Evolutionary conservation across 2,329 filamentous ascomycete species (phyloP).

Genomic region (Bipolaris oryzae): DNA sequence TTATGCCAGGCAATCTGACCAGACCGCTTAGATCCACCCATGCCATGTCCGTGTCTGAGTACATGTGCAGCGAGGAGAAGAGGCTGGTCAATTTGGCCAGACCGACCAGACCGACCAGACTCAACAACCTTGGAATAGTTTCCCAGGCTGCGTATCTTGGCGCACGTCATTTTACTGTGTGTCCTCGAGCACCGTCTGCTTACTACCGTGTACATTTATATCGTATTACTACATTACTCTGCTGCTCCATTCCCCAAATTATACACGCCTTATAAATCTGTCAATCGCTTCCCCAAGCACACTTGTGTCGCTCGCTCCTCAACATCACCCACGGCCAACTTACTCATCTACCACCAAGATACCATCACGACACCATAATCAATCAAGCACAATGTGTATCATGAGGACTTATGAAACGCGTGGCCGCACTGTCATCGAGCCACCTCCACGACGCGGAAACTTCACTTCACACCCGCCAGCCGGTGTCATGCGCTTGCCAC

Average conservation of each 20-base stretch:
- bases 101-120: background rate
- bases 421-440: slow-evolving; percentile 37
- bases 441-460: slow-evolving; percentile 39
- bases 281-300: background rate
- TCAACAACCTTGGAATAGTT: slow-evolving; percentile 18
- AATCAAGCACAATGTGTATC: slow-evolving; percentile 38
- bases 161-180: slow-evolving; percentile 15
- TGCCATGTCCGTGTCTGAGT: too few species aligned
- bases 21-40: too few species aligned
- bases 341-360: background rate
- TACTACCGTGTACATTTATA: background rate
- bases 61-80: background rate
- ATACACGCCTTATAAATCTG: background rate
- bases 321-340: slow-evolving; percentile 4
- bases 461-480: slow-evolving; percentile 43
- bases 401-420: slow-evolving; percentile 39
- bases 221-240: background rate
- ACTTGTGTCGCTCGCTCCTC: slow-evolving; percentile 1
- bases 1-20: too few species aligned
- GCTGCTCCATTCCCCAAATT: background rate
- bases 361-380: background rate
- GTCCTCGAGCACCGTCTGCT: background rate
- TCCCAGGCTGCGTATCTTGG: slow-evolving; percentile 9
- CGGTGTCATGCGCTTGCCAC: slow-evolving; percentile 41
- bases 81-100: slow-evolving; percentile 4